Percentiles rank a stretch among this genome's conserved stretches.
These are phyloP conservation scores for Endoconidiophora polonica DNA, from an alignment of 2,329 filamentous ascomycete genomes.

Conservation along the genomic window DNA sequence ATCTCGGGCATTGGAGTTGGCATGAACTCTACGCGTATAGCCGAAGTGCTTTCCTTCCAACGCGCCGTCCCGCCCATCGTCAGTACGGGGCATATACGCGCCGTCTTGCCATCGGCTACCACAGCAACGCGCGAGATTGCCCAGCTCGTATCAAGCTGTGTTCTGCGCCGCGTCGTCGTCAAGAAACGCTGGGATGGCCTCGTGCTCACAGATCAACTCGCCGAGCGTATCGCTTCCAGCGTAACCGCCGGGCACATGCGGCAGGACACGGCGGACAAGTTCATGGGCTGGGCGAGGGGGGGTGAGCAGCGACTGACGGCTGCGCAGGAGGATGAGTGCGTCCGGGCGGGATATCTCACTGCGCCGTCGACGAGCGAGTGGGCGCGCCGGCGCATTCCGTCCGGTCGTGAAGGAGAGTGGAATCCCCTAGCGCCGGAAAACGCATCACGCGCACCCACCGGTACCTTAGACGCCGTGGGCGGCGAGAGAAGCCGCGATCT, in stretches of 20 bases:
- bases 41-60: slow-evolving; percentile 47
- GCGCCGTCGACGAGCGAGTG: slow-evolving; percentile 17
- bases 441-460: slow-evolving; percentile 10
- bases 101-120: slow-evolving; percentile 45
- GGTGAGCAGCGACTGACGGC: slow-evolving; percentile 23
- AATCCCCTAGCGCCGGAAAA: slow-evolving; percentile 31
- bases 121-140: slow-evolving; percentile 50
- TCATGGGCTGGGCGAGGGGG: slow-evolving; percentile 22
- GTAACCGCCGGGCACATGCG: slow-evolving; percentile 21
- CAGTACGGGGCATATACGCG: slow-evolving; percentile 48
- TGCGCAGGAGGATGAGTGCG: slow-evolving; percentile 38
- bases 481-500: slow-evolving; percentile 23
- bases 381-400: not conserved
- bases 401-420: slow-evolving; percentile 25
- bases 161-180: slow-evolving; percentile 44
- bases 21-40: slow-evolving; percentile 45
- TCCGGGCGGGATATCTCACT: slow-evolving; percentile 52
- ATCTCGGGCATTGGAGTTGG: slow-evolving; percentile 36
- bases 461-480: slow-evolving; percentile 33
- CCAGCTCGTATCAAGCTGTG: slow-evolving; percentile 38
- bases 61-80: slow-evolving; percentile 44
- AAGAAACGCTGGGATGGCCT: slow-evolving; percentile 47
- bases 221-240: slow-evolving; percentile 23
- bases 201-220: slow-evolving; percentile 38
- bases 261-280: slow-evolving; percentile 30